Conservation (phyloP, 2,329 filamentous ascomycete species). For the Epichloe brachyelytri region DNA sequence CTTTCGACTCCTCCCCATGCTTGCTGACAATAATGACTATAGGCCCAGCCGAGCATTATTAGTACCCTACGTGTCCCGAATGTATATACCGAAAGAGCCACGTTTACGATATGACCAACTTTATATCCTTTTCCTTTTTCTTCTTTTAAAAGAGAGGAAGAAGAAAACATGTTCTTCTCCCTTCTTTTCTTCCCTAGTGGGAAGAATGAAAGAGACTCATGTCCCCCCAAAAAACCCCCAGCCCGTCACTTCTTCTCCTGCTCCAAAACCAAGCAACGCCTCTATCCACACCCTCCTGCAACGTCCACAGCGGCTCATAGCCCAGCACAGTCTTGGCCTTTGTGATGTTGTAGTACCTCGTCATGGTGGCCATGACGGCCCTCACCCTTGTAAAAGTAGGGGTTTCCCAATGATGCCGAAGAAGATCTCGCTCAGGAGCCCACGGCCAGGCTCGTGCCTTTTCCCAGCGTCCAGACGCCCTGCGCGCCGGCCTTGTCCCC, state of each 20-base stretch:
- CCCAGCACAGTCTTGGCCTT: constrained; percentile 62
- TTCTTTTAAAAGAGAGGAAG: background rate
- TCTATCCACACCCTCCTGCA: constrained; percentile 50
- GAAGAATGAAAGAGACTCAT: background rate
- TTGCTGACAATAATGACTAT: too few relatives aligned
- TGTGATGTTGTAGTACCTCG: constrained; percentile 62
- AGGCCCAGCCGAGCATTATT: too few relatives aligned
- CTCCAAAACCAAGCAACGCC: constrained; percentile 43
- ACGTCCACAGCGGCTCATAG: constrained; percentile 52
- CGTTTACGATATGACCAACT: too few relatives aligned
- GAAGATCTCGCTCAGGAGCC: constrained; percentile 41
- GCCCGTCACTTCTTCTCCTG: constrained; percentile 27
- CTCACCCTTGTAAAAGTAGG: constrained; percentile 46
- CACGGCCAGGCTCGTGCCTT: constrained; percentile 36
- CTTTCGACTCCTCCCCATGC: too few relatives aligned
- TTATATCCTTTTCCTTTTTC: too few relatives aligned
- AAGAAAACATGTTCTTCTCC: background rate
- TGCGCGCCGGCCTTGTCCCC: constrained; percentile 39
- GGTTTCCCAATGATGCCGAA: constrained; percentile 36
- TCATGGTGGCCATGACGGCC: constrained; percentile 59
- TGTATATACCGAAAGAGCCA: too few relatives aligned
- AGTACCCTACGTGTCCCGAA: too few relatives aligned
- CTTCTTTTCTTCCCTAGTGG: too few relatives aligned
- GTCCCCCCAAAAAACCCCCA: too few relatives aligned
- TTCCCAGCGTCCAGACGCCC: constrained; percentile 41